Conservation (phyloP, 108 stramenopile species). For the Nitzschia sp. region DNA sequence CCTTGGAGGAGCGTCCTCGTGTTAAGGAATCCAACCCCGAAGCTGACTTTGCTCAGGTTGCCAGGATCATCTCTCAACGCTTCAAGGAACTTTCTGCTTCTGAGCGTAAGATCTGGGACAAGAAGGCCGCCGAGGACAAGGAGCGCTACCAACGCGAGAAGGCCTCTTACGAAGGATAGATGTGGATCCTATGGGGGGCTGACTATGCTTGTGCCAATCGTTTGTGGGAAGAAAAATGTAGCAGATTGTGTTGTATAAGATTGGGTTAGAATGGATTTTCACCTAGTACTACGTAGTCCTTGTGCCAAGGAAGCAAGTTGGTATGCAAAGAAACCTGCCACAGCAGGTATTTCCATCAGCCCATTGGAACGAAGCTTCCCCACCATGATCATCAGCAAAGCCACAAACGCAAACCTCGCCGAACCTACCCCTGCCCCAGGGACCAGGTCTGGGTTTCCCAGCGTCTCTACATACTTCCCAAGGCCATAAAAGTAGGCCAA, state of each 20-base stretch:
- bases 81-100: constrained; percentile 73
- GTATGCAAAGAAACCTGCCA: constrained; percentile 86
- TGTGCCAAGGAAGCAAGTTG: constrained; percentile 74
- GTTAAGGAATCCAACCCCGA: constrained; percentile 76
- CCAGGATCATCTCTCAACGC: constrained; percentile 60
- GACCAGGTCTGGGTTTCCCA: constrained; percentile 58
- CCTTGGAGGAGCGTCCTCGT: constrained; percentile 55
- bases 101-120: constrained; percentile 66
- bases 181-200: no score
- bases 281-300: constrained; percentile 44
- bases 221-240: no score
- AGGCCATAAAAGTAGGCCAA: constrained; percentile 80
- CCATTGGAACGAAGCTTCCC: constrained; percentile 72
- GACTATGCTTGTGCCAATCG: no score
- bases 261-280: no score
- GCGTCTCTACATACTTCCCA: constrained; percentile 78
- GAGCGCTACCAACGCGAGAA: constrained; percentile 63
- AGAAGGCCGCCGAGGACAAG: constrained; percentile 73
- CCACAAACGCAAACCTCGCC: constrained; percentile 85
- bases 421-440: constrained; percentile 79
- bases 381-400: constrained; percentile 72
- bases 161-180: constrained; percentile 44
- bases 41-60: constrained; percentile 69
- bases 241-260: no score
- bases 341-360: constrained; percentile 67